Conservation (phyloP, 2,329 filamentous ascomycete genomes). For the Ustulina deusta region DNA sequence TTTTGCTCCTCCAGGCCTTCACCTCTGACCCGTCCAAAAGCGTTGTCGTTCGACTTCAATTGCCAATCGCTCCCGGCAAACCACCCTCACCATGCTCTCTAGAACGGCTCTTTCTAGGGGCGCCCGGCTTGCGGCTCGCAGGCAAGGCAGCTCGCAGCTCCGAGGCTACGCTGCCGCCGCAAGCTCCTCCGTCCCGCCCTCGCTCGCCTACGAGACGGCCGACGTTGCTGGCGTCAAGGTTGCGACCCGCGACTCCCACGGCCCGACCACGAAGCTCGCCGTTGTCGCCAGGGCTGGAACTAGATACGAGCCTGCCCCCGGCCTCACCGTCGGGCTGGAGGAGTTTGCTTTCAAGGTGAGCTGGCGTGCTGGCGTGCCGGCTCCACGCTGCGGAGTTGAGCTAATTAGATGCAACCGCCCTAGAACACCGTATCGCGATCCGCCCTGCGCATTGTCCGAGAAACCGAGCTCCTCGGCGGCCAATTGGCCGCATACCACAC, state of each 20-base stretch:
- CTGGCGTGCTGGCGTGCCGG: conserved; percentile 42
- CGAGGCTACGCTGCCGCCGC: conserved; percentile 68
- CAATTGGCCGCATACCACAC: conserved; percentile 90
- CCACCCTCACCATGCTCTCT: conserved; percentile 71
- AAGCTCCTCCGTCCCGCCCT: conserved; percentile 65
- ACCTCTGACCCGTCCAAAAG: conserved; percentile 40
- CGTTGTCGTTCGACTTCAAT: conserved; percentile 52
- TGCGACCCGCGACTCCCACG: conserved; percentile 88
- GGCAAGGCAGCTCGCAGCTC: conserved; percentile 67
- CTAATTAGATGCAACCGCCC: conserved; percentile 59
- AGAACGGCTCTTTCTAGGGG: conserved; percentile 70
- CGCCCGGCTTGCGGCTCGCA: conserved; percentile 68
- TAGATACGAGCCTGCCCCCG: conserved; percentile 89
- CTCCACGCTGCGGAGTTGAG: conserved; percentile 52
- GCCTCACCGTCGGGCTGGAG: conserved; percentile 89
- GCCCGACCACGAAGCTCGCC: conserved; percentile 90
- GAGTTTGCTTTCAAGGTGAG: conserved; percentile 96
- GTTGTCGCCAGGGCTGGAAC: conserved; percentile 95
- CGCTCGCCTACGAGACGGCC: conserved; percentile 88
- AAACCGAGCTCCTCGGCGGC: conserved; percentile 94
- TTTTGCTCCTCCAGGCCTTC: conserved; percentile 48
- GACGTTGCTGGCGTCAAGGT: conserved; percentile 92
- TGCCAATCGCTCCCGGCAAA: conserved; percentile 68
- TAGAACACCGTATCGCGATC: conserved; percentile 90
- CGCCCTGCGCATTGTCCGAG: conserved; percentile 91